These are phyloP conservation scores for Rhizopus arrhizus DNA, from an alignment of 371 early-diverging fungal genomes.

Conservation along the genomic window DNA sequence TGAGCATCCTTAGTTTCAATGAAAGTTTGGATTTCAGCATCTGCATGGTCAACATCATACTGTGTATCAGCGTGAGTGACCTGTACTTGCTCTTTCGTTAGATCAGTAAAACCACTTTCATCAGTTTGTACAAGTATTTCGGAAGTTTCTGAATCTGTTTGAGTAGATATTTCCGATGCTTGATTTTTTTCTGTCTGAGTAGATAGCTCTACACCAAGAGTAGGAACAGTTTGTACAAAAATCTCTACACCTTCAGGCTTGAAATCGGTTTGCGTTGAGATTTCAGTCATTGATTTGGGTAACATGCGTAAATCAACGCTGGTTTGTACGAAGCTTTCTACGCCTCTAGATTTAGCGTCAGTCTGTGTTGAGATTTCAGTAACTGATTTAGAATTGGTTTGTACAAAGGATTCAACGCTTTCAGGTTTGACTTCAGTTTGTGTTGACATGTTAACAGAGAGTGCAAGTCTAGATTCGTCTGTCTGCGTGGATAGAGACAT, in stretches of 20 bases:
- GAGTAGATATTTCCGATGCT: constrained; percentile 4
- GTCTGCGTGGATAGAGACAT: constrained; percentile 12
- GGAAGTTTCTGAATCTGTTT: constrained; percentile 9
- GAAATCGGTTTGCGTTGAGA: constrained; percentile 16
- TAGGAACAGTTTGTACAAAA: constrained; percentile 6
- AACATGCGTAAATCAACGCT: neutral
- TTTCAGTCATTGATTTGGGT: neutral
- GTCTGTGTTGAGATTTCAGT: constrained; percentile 2
- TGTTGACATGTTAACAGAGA: neutral
- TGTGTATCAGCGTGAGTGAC: neutral
- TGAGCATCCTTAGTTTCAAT: constrained; percentile 15
- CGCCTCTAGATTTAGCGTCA: constrained; percentile 2
- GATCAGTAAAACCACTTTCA: neutral
- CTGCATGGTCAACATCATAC: neutral
- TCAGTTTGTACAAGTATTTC: constrained; percentile 19
- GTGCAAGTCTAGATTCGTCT: neutral
- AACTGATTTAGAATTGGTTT: neutral
- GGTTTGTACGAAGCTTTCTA: constrained; percentile 6
- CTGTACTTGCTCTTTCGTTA: no score
- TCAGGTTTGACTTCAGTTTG: constrained; percentile 15
- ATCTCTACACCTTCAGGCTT: constrained; percentile 2
- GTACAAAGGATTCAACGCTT: constrained; percentile 7
- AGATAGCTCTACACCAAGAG: neutral
- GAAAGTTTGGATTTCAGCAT: neutral
- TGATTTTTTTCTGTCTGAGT: constrained; percentile 10